phyloP scores from a whole-genome alignment of 2,329 filamentous ascomycete species.

The Fusarium nurragi region DNA sequence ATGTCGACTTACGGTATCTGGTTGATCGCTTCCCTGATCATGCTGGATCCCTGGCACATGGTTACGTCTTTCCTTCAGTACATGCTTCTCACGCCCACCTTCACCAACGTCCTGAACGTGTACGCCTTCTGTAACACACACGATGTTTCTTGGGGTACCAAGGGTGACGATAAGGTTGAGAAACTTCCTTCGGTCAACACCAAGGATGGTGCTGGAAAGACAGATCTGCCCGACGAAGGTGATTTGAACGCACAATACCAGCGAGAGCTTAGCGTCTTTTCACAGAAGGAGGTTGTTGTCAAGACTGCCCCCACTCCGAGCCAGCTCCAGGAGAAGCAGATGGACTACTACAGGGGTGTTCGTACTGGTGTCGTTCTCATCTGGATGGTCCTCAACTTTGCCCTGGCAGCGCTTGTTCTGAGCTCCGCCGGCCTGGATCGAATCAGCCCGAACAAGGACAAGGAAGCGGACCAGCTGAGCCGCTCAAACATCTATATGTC shows the following conservation, averaged over 20 bases:
- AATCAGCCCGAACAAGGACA: slow-evolving; percentile 56
- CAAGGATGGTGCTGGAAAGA: slow-evolving; percentile 90
- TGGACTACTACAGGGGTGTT: slow-evolving; percentile 98
- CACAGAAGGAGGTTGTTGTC: slow-evolving; percentile 77
- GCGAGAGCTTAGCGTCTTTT: slow-evolving; percentile 78
- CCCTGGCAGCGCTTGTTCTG: slow-evolving; percentile 84
- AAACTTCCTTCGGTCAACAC: slow-evolving; percentile 88
- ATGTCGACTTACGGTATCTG: slow-evolving; percentile 93
- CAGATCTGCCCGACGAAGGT: slow-evolving; percentile 92
- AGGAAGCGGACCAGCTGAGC: slow-evolving; percentile 56
- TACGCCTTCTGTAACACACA: slow-evolving; percentile 99
- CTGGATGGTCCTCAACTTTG: slow-evolving; percentile 98
- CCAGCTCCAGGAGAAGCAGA: slow-evolving; percentile 80
- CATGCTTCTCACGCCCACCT: slow-evolving; percentile 91
- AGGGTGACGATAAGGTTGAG: slow-evolving; percentile 95
- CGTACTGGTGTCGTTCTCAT: slow-evolving; percentile 88
- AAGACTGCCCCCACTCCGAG: slow-evolving; percentile 66
- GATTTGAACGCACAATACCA: slow-evolving; percentile 97
- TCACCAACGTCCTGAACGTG: slow-evolving; percentile 98
- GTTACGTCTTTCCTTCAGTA: slow-evolving; percentile 96
- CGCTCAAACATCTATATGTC: slow-evolving; percentile 85
- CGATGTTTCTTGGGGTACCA: slow-evolving; percentile 98
- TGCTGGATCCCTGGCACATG: slow-evolving; percentile 99
- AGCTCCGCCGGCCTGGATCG: slow-evolving; percentile 84
- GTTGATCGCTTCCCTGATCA: slow-evolving; percentile 89